Conservation (phyloP, 345 rosid genomes). For the Gossypium raimondii region DNA sequence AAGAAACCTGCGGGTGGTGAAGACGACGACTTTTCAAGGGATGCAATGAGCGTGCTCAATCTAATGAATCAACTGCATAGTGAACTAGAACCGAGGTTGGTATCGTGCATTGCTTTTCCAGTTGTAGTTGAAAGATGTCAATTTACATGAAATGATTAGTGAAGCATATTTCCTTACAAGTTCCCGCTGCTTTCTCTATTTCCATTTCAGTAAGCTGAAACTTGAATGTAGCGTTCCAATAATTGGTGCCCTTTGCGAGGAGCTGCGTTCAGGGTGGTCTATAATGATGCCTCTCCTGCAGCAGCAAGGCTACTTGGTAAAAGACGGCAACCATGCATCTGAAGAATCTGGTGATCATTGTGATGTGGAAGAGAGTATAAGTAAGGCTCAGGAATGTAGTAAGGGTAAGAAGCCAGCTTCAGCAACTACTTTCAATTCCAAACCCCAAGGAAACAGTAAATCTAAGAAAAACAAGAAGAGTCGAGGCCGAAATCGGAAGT, state of each 20-base stretch:
- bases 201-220: constrained; percentile 14
- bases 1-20: not conserved
- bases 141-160: not conserved
- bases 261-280: constrained; percentile 15
- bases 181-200: not conserved
- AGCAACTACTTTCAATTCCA: not conserved
- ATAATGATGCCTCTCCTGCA: constrained; percentile 8
- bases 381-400: not conserved
- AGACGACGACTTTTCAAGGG: not conserved
- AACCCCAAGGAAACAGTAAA: not conserved
- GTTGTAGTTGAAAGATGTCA: too few relatives aligned
- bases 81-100: too few relatives aligned
- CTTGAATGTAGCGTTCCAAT: not conserved
- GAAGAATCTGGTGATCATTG: not conserved
- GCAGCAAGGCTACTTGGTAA: not conserved
- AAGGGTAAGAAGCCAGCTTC: not conserved
- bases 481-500: not conserved
- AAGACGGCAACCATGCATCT: not conserved
- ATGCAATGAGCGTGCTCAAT: too few relatives aligned
- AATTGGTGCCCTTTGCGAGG: constrained; percentile 14
- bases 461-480: constrained; percentile 1
- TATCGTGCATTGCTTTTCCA: too few relatives aligned
- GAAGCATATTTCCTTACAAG: not conserved
- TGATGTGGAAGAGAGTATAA: not conserved
- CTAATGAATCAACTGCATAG: too few relatives aligned